These are phyloP conservation scores for Bombardia bombarda DNA, from an alignment of 495 filamentous ascomycete species.

Conservation along the genomic window DNA sequence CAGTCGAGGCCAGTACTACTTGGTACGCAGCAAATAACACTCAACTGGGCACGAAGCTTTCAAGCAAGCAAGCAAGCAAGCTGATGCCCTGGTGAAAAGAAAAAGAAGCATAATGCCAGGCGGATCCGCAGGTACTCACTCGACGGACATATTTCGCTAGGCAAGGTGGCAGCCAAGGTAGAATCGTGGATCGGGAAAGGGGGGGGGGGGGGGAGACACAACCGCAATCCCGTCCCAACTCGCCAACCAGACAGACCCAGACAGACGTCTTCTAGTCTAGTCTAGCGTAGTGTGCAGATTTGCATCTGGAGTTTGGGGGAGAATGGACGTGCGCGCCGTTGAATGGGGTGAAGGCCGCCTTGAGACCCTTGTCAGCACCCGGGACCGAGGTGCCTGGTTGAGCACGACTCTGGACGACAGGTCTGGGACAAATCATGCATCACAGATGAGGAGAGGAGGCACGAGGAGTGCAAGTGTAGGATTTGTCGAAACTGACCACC, in stretches of 20 bases:
- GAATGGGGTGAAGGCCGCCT: constrained; percentile 46
- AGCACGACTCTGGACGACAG: constrained; percentile 17
- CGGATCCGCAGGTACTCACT: no score
- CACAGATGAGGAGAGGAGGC: constrained; percentile 4
- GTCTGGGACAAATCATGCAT: constrained; percentile 22
- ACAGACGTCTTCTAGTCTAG: constrained; percentile 12
- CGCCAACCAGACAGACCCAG: not conserved
- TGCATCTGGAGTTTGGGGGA: constrained; percentile 18
- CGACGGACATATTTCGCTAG: no score
- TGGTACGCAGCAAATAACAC: no score
- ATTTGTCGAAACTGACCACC: constrained; percentile 13
- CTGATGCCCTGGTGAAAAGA: no score
- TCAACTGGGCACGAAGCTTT: no score
- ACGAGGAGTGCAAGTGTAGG: no score
- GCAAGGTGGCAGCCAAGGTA: not conserved
- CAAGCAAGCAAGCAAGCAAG: no score
- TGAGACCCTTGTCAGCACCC: constrained; percentile 11
- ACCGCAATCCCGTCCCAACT: constrained; percentile 8
- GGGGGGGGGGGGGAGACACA: not conserved
- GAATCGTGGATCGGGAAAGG: not conserved
- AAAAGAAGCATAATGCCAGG: no score
- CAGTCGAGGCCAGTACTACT: no score
- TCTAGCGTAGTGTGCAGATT: no score
- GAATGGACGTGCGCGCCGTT: constrained; percentile 46
- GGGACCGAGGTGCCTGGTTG: constrained; percentile 18